Percentiles rank a stretch among this genome's conserved stretches.
Evolutionary conservation across 345 rosid genomes (phyloP).

Genomic region (Sapria himalayana): DNA sequence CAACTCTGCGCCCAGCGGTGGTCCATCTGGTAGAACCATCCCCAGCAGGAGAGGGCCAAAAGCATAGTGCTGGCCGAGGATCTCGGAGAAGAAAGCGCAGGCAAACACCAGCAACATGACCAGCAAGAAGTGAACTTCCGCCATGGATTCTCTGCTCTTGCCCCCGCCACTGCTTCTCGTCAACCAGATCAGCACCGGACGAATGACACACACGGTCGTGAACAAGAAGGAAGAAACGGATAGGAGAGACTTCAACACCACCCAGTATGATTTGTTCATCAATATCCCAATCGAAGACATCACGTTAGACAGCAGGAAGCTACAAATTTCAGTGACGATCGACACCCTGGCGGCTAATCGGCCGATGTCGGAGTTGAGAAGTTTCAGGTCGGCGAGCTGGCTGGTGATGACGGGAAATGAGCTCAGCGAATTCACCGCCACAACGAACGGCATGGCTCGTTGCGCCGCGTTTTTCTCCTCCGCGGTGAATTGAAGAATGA

Average conservation of each 20-base stretch:
- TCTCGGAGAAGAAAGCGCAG: conserved; percentile 15
- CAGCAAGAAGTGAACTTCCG: conserved; percentile 14
- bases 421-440: conserved; percentile 11
- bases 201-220: conserved; percentile 8
- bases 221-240: conserved; percentile 6
- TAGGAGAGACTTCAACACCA: conserved; percentile 4
- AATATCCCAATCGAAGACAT: conserved; percentile 7
- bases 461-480: conserved; percentile 7
- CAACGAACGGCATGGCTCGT: conserved; percentile 6
- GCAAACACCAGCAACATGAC: conserved; percentile 10
- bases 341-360: conserved; percentile 19
- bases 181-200: conserved; percentile 18
- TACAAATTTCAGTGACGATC: conserved; percentile 7
- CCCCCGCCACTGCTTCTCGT: conserved; percentile 14
- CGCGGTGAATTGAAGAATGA: conserved; percentile 2
- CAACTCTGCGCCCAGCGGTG: conserved; percentile 19
- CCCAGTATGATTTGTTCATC: not conserved
- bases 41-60: conserved; percentile 14
- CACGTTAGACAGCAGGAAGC: not conserved
- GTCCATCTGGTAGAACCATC: conserved; percentile 19
- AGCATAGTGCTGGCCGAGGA: conserved; percentile 11
- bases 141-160: conserved; percentile 15
- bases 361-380: conserved; percentile 27
- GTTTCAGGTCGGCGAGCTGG: conserved; percentile 16
- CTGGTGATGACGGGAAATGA: conserved; percentile 18